Evolutionary conservation across 2,329 filamentous ascomycete species (phyloP).

Genomic region (Venturia asperata): DNA sequence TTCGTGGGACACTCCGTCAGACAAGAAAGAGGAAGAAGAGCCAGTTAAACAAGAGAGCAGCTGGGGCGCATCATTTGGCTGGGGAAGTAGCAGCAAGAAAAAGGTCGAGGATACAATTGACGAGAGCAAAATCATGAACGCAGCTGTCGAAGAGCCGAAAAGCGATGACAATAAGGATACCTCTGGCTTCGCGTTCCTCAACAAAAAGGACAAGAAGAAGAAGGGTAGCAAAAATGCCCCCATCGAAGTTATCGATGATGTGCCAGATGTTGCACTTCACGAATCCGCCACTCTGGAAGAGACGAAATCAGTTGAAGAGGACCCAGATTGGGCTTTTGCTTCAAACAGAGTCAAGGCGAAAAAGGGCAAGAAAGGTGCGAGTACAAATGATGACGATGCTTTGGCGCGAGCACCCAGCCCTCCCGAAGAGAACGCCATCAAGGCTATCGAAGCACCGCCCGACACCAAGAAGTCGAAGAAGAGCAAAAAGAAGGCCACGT

Average conservation of each 20-base stretch:
- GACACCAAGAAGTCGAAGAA: slow-evolving; percentile 13
- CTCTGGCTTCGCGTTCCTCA: slow-evolving; percentile 52
- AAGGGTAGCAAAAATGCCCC: slow-evolving; percentile 34
- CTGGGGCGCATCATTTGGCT: slow-evolving; percentile 12
- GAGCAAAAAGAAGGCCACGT: slow-evolving; percentile 32
- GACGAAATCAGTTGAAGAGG: slow-evolving; percentile 23
- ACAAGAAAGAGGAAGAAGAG: slow-evolving; percentile 24
- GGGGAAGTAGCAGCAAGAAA: slow-evolving; percentile 17
- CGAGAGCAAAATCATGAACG: slow-evolving; percentile 32
- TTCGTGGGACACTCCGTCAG: slow-evolving; percentile 25
- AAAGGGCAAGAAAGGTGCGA: slow-evolving; percentile 16
- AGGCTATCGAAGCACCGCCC: slow-evolving; percentile 15
- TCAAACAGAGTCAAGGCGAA: slow-evolving; percentile 18
- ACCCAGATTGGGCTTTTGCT: slow-evolving; percentile 18
- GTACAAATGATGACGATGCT: background rate
- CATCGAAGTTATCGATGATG: slow-evolving; percentile 35
- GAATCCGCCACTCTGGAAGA: slow-evolving; percentile 36
- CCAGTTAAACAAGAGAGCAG: background rate
- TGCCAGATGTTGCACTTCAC: slow-evolving; percentile 34
- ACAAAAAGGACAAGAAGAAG: slow-evolving; percentile 47
- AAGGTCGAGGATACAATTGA: slow-evolving; percentile 24
- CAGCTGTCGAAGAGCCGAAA: slow-evolving; percentile 47
- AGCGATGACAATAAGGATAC: slow-evolving; percentile 46
- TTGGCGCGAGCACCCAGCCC: slow-evolving; percentile 15
- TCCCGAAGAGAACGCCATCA: slow-evolving; percentile 13